These are phyloP conservation scores for Pleurotus sapidus DNA, from an alignment of 768 basidiomycete species.

Conservation along the genomic window DNA sequence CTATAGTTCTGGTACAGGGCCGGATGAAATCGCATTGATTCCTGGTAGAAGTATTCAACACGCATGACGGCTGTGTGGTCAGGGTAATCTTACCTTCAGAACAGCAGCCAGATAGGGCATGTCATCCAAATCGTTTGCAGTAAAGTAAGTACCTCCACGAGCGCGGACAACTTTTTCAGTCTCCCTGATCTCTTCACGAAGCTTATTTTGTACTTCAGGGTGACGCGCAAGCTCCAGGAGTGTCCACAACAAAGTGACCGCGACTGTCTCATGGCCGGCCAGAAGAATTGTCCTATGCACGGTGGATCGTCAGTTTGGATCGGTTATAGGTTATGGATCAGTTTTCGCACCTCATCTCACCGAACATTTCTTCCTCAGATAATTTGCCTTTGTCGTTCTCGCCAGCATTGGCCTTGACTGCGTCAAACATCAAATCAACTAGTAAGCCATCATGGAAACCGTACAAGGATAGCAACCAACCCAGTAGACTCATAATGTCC, in stretches of 20 bases:
- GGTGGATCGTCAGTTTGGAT: no score
- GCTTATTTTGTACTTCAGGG: slow-evolving; percentile 53
- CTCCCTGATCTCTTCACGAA: slow-evolving; percentile 58
- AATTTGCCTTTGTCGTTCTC: slow-evolving; percentile 31
- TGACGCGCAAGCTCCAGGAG: slow-evolving; percentile 60
- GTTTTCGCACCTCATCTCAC: slow-evolving; percentile 28
- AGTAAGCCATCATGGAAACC: background rate
- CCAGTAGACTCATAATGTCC: slow-evolving; percentile 24
- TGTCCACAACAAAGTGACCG: slow-evolving; percentile 57
- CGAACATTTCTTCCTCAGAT: slow-evolving; percentile 37
- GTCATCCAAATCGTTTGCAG: slow-evolving; percentile 43
- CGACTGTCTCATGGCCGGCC: slow-evolving; percentile 60
- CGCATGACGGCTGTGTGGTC: background rate
- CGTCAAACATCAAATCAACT: background rate
- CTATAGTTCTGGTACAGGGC: slow-evolving; percentile 31
- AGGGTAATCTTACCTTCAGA: slow-evolving; percentile 33
- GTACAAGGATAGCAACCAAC: slow-evolving; percentile 14
- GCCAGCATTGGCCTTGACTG: slow-evolving; percentile 45
- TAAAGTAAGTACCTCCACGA: slow-evolving; percentile 38
- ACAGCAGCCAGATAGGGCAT: slow-evolving; percentile 50
- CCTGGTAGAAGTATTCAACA: slow-evolving; percentile 23
- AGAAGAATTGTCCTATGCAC: slow-evolving; percentile 37
- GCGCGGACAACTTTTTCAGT: slow-evolving; percentile 30
- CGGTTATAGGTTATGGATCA: background rate
- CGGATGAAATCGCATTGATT: slow-evolving; percentile 44